phyloP scores from a whole-genome alignment of 106 monocot species.

The Dioscorea zingiberensis region DNA sequence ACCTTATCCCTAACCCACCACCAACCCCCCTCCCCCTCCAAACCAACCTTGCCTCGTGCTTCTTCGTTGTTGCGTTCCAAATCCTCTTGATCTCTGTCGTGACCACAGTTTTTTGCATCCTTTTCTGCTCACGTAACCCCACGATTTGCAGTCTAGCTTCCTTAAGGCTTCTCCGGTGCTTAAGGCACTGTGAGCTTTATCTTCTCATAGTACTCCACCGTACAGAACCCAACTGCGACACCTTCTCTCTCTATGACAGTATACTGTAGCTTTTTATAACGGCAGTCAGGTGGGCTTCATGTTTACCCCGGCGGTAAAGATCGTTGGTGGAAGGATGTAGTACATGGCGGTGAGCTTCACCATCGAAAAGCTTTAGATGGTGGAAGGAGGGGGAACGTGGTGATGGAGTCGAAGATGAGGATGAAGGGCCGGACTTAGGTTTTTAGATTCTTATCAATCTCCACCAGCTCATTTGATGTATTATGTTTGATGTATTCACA shows the following conservation, averaged over 20 bases:
- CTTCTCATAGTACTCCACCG: conserved; percentile 35
- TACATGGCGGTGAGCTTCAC: conserved; percentile 50
- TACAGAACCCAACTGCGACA: conserved; percentile 41
- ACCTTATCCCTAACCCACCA: no score
- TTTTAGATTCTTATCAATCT: conserved; percentile 40
- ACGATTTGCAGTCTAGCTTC: conserved; percentile 35
- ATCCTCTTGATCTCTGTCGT: conserved; percentile 16
- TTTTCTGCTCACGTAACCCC: conserved; percentile 42
- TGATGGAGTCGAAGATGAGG: conserved; percentile 51
- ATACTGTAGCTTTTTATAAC: conserved; percentile 24
- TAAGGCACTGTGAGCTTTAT: conserved; percentile 35
- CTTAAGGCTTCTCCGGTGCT: conserved; percentile 22
- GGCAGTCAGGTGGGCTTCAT: conserved; percentile 30
- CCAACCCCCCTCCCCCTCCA: no score
- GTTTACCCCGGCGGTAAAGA: conserved; percentile 46
- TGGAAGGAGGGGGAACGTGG: conserved; percentile 8
- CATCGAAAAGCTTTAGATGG: conserved; percentile 23
- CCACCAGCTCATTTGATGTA: no score
- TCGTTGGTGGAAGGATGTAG: conserved; percentile 37
- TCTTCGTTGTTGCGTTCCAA: conserved; percentile 28
- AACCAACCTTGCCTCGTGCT: conserved; percentile 35
- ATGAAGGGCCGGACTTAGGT: conserved; percentile 52
- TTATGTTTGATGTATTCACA: no score
- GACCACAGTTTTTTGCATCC: conserved; percentile 22
- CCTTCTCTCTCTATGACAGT: conserved; percentile 41